Evolutionary conservation across 345 rosid genomes (phyloP).

Genomic region (Populus nigra): DNA sequence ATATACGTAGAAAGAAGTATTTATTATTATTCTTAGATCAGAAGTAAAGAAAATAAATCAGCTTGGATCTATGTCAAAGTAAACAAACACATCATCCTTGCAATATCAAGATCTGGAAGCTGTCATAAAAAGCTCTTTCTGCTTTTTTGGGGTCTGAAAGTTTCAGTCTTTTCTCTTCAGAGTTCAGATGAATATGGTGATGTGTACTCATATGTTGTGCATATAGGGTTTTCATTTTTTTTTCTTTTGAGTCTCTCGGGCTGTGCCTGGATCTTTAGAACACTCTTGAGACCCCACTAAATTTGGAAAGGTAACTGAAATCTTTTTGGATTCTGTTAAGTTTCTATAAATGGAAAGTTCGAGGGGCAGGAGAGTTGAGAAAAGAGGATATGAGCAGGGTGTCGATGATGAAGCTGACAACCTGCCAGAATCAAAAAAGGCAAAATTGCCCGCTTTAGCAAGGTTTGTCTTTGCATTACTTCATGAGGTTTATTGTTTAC

Average conservation of each 20-base stretch:
- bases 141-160: slow-evolving; percentile 1
- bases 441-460: slow-evolving; percentile 77
- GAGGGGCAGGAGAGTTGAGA: slow-evolving; percentile 49
- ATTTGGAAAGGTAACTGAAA: slow-evolving; percentile 19
- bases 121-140: background rate
- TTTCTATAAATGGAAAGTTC: slow-evolving; percentile 61
- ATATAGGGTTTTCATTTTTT: slow-evolving; percentile 18
- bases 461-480: slow-evolving; percentile 39
- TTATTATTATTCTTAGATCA: slow-evolving; percentile 6
- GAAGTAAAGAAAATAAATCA: background rate
- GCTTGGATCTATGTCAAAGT: slow-evolving; percentile 19
- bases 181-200: background rate
- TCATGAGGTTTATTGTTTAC: background rate
- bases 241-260: slow-evolving; percentile 37
- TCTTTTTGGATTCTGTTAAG: slow-evolving; percentile 6
- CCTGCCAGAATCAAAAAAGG: slow-evolving; percentile 60
- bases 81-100: background rate
- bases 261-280: slow-evolving; percentile 10
- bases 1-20: background rate
- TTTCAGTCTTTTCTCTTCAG: background rate
- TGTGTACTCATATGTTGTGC: background rate
- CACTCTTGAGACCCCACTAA: slow-evolving; percentile 15
- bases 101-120: slow-evolving; percentile 16
- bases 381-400: slow-evolving; percentile 47
- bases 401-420: slow-evolving; percentile 46